Conservation (phyloP, 495 filamentous ascomycete species). For the Penicillium coprophilum region DNA sequence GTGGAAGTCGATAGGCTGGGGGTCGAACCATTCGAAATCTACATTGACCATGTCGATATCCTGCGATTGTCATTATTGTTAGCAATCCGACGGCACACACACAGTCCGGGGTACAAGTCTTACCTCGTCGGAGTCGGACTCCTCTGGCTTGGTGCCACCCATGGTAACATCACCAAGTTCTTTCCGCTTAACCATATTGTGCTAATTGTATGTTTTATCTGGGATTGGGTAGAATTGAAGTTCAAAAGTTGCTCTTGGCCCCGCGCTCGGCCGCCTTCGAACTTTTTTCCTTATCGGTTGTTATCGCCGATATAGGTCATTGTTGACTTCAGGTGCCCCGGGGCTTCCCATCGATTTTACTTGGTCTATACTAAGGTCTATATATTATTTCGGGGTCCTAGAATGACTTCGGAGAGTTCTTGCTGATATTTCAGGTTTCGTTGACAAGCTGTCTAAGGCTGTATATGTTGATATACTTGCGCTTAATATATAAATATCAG, state of each 20-base stretch:
- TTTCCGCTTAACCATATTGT: conserved; percentile 52
- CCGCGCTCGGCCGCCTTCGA: conserved; percentile 25
- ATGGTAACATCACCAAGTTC: conserved; percentile 48
- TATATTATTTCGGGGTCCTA: neutral
- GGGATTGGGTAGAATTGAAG: conserved; percentile 12
- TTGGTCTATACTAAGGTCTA: neutral
- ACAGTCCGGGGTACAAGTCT: conserved; percentile 5
- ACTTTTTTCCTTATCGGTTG: conserved; percentile 33
- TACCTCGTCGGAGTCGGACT: conserved; percentile 48
- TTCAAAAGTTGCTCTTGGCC: conserved; percentile 24
- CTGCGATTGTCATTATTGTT: conserved; percentile 39
- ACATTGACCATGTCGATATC: conserved; percentile 90
- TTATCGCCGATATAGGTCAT: conserved; percentile 20
- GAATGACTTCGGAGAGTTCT: neutral
- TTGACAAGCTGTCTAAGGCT: neutral
- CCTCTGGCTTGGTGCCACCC: conserved; percentile 35
- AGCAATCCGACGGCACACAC: neutral
- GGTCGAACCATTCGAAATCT: conserved; percentile 98
- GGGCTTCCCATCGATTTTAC: neutral
- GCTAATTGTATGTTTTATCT: conserved; percentile 7
- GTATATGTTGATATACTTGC: neutral
- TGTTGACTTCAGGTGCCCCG: neutral
- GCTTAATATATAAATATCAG: neutral
- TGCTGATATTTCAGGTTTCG: neutral
- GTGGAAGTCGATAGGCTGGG: conserved; percentile 90